Evolutionary conservation across 2,329 filamentous ascomycete species (phyloP).

Genomic region (Ambrosiella beaveri): DNA sequence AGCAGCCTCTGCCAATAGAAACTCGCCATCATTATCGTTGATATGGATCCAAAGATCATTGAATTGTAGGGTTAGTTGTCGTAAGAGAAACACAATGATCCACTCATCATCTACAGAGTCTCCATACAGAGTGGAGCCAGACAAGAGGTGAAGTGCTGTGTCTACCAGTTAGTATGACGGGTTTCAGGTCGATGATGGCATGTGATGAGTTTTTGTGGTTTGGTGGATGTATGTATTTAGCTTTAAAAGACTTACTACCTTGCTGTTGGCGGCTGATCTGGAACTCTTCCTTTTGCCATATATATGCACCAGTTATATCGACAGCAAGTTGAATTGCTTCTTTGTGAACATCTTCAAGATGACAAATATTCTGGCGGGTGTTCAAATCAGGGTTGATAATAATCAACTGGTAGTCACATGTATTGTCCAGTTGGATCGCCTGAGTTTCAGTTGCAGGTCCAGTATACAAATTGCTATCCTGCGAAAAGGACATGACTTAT

Average conservation of each 20-base stretch:
- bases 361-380: constrained; percentile 39
- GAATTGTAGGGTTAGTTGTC: constrained; percentile 59
- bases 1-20: constrained; percentile 84
- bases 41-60: constrained; percentile 65
- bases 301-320: constrained; percentile 61
- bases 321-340: constrained; percentile 45
- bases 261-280: constrained; percentile 46
- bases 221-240: background rate
- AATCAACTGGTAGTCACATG: constrained; percentile 70
- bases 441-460: no score
- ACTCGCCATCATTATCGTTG: constrained; percentile 82
- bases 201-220: background rate
- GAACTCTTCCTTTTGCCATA: constrained; percentile 85
- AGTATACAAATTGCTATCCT: no score
- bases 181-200: background rate
- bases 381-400: constrained; percentile 40
- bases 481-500: no score
- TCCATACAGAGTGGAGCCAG: constrained; percentile 66
- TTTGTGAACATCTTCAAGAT: constrained; percentile 56
- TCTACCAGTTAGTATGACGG: background rate
- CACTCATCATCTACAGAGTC: constrained; percentile 96
- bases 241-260: constrained; percentile 28
- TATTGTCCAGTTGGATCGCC: constrained; percentile 52
- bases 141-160: constrained; percentile 28
- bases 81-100: constrained; percentile 80